Evolutionary conservation across 306 rosid genomes (phyloP).

Genomic region (Acmispon strigosus): DNA sequence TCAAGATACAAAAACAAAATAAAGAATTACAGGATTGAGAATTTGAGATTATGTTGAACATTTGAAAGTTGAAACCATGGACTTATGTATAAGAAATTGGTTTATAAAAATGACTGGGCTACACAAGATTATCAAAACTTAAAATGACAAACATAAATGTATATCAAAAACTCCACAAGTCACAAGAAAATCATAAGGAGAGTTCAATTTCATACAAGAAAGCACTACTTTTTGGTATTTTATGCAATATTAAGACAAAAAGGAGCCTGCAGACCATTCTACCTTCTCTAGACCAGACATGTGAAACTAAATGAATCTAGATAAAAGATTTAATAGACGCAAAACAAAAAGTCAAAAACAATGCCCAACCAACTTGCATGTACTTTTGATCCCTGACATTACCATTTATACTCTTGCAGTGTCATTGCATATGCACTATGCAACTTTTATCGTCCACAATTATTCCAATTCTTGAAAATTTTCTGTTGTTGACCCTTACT

Average conservation of each 20-base stretch:
- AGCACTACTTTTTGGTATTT: neutral
- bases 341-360: neutral
- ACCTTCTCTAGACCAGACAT: neutral
- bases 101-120: neutral
- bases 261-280: neutral
- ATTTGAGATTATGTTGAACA: neutral
- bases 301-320: neutral
- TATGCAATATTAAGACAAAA: neutral
- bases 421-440: neutral
- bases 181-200: neutral
- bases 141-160: neutral
- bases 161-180: neutral
- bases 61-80: neutral
- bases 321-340: neutral
- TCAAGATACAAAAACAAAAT: constrained; percentile 19
- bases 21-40: constrained; percentile 8
- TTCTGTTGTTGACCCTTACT: neutral
- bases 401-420: neutral
- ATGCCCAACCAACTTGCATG: neutral
- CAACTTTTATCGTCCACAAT: neutral
- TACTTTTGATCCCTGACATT: neutral
- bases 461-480: neutral
- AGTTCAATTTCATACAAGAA: neutral
- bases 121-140: neutral
- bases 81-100: neutral